Evolutionary conservation across 2,329 filamentous ascomycete species (phyloP).

Genomic region (Colletotrichum sojae): DNA sequence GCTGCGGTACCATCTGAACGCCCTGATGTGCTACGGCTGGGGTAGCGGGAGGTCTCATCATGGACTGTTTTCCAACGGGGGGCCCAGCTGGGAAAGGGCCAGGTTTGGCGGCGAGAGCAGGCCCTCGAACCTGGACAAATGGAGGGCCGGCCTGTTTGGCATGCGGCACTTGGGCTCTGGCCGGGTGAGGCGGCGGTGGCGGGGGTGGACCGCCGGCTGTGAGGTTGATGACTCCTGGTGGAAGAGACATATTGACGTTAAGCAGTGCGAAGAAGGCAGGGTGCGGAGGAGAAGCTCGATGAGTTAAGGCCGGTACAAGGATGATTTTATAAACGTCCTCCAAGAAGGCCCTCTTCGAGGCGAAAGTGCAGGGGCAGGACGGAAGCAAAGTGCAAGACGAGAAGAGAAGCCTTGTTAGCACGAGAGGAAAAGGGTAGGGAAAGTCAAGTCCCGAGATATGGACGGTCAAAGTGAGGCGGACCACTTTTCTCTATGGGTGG

Average conservation of each 20-base stretch:
- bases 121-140: constrained; percentile 1
- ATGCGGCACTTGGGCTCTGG: constrained; percentile 1
- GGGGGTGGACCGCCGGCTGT: constrained; percentile 1
- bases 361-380: constrained; percentile 9
- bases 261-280: not conserved
- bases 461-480: constrained; percentile 37
- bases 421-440: not conserved
- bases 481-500: constrained; percentile 11
- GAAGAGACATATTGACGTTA: constrained; percentile 28
- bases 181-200: constrained; percentile 8
- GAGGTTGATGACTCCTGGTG: constrained; percentile 17
- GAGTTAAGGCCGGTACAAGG: not conserved
- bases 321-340: constrained; percentile 16
- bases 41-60: constrained; percentile 1
- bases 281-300: not conserved
- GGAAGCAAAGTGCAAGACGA: not conserved
- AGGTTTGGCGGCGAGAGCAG: not conserved
- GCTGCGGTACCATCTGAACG: constrained; percentile 7
- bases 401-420: not conserved
- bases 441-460: constrained; percentile 9
- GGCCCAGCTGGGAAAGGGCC: constrained; percentile 9
- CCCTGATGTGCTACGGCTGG: not conserved
- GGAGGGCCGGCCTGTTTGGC: constrained; percentile 13
- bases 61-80: not conserved
- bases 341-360: not conserved